phyloP scores from a whole-genome alignment of 1,284 basidiomycete genomes.

The Ganoderma sinense region DNA sequence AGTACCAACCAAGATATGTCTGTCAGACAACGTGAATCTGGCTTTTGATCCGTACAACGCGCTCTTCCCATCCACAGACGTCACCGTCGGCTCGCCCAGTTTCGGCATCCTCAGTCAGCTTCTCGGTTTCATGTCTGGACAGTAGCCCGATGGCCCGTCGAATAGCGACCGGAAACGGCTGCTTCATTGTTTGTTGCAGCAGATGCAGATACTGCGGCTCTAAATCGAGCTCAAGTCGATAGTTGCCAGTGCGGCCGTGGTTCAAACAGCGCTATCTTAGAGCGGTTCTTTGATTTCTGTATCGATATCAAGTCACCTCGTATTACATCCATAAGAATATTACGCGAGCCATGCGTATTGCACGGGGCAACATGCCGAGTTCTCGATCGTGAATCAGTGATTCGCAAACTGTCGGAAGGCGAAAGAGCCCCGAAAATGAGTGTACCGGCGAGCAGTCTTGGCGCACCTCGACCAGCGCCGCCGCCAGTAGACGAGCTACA shows the following conservation, averaged over 20 bases:
- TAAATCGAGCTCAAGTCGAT: background rate
- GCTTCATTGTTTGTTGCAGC: background rate
- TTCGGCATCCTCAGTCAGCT: background rate
- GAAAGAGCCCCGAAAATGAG: slow-evolving; percentile 4
- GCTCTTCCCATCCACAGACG: background rate
- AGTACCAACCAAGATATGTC: too few relatives aligned
- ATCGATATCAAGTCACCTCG: background rate
- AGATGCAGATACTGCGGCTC: background rate
- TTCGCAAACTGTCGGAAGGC: background rate
- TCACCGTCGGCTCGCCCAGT: background rate
- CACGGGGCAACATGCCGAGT: background rate
- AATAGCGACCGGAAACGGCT: background rate
- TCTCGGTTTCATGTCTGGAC: background rate
- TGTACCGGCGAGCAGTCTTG: background rate
- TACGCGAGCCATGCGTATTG: background rate
- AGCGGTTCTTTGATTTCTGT: background rate
- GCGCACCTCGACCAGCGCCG: background rate
- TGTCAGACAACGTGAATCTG: background rate
- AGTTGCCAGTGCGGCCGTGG: background rate
- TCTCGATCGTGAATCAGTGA: background rate
- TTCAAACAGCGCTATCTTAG: background rate
- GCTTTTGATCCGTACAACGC: background rate
- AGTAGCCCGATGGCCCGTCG: background rate
- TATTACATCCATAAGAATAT: background rate
- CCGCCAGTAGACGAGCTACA: background rate